Conservation (phyloP, 768 basidiomycete species). For the Ramaria rubella region DNA sequence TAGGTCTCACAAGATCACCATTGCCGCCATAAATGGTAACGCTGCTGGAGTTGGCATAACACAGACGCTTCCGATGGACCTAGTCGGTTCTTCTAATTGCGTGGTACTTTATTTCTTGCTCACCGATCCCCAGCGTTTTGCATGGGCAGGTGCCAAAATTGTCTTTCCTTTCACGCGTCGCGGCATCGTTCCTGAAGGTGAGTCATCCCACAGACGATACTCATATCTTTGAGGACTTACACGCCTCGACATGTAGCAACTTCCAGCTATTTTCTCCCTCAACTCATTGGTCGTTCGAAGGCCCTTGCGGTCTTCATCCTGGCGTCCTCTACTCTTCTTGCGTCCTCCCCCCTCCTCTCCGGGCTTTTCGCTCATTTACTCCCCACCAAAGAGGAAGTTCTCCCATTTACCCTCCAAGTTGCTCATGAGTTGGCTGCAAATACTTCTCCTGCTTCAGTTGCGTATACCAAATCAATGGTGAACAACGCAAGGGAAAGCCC, state of each 20-base stretch:
- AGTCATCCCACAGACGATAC: neutral
- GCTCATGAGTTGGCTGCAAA: constrained; percentile 45
- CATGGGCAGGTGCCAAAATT: constrained; percentile 44
- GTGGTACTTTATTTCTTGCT: neutral
- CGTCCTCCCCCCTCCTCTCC: constrained; percentile 38
- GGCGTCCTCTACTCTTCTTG: constrained; percentile 35
- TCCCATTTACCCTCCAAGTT: constrained; percentile 45
- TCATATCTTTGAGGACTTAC: neutral
- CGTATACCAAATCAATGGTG: constrained; percentile 46
- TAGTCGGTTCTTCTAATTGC: neutral
- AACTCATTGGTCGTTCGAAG: constrained; percentile 45
- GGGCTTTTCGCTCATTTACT: constrained; percentile 43
- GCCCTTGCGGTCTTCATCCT: constrained; percentile 41
- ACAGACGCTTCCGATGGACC: constrained; percentile 5
- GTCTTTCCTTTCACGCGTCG: constrained; percentile 45
- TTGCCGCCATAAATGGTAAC: constrained; percentile 45
- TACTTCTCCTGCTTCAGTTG: constrained; percentile 45
- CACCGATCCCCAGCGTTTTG: constrained; percentile 30
- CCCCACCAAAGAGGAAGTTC: constrained; percentile 44
- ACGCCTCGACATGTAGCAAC: constrained; percentile 20
- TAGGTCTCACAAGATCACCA: constrained; percentile 49
- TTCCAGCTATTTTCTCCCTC: constrained; percentile 47
- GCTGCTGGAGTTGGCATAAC: constrained; percentile 25
- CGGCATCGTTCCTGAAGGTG: constrained; percentile 45
- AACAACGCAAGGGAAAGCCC: constrained; percentile 42